phyloP scores from a whole-genome alignment of 1,284 basidiomycete species.

The Neotropicomus parvogracilis region DNA sequence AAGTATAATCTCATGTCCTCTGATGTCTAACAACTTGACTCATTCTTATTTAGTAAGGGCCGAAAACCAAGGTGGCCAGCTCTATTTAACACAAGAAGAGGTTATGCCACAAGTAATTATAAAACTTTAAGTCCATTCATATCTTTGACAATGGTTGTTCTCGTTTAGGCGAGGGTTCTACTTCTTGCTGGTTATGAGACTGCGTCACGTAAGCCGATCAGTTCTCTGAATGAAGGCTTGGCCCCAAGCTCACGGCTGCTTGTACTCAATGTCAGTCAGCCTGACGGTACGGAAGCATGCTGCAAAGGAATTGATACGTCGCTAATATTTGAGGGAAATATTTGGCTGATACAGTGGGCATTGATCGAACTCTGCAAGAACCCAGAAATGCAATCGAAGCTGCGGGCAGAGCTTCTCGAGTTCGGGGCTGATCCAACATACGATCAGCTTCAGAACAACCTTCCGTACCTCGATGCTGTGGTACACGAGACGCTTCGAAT shows the following conservation, averaged over 20 bases:
- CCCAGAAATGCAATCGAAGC: constrained; percentile 22
- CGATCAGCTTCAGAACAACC: constrained; percentile 24
- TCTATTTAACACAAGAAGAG: constrained; percentile 21
- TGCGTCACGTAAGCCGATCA: constrained; percentile 23
- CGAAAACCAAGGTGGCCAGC: constrained; percentile 8
- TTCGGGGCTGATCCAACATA: constrained; percentile 23
- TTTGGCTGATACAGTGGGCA: constrained; percentile 25
- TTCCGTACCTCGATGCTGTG: constrained; percentile 31
- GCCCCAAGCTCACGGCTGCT: background rate
- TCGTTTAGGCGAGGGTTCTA: constrained; percentile 25
- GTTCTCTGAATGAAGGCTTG: background rate
- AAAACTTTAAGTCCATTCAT: background rate
- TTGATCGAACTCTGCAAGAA: constrained; percentile 30
- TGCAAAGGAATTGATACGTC: background rate
- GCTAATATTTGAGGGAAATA: background rate
- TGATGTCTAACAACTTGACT: background rate
- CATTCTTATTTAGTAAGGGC: constrained; percentile 15
- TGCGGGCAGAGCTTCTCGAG: constrained; percentile 29
- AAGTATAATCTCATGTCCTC: constrained; percentile 5
- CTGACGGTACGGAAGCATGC: constrained; percentile 16
- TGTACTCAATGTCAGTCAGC: constrained; percentile 14
- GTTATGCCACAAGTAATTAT: constrained; percentile 20
- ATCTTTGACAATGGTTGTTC: background rate
- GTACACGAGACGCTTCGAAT: constrained; percentile 28
- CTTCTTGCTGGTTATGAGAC: constrained; percentile 33